Base-by-base conservation (phyloP, 345 rosid species). In the Rhizophora apiculata region DNA sequence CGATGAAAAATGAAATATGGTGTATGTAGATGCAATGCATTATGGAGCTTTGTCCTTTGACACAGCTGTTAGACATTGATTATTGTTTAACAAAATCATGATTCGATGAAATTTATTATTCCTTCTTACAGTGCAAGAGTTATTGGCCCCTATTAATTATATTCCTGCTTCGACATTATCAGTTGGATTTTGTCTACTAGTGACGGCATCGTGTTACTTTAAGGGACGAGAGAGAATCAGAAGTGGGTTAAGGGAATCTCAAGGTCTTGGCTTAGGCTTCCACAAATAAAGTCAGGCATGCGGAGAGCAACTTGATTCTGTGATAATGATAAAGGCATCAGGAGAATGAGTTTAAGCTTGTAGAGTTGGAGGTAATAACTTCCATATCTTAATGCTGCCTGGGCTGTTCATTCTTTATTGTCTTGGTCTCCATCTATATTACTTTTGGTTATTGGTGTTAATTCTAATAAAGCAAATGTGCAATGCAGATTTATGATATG, bases 341-440 rank as follows among this genome's bases (percentile, higher is more conserved):
- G 54, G 68, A 19, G 55, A 53, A 54, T 32, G 29, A 34, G 43
- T 36, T 60, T 34, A 53, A n/a, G 57, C n/a, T 65, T 34, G 26
- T 52, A 6, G 26, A 8, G 72, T 37, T 54, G 58, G 62, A 37
- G 48, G 56, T 65, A 67, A 62, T 53, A 46, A 39, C 16, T 52
- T 60, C 63, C 61, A 31, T 51, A 54, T 49, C 60, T 46, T 51
- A 34, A 56, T 16, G 7, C 29, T 32, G 32, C 61, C n/a, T 27
- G 11, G 32, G 53, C 34, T 32, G 13, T 30, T 8, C 0, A 29
- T 37, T 58, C 15, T 46, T 48, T 6, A 37, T 27, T 7, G 16
- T 54, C 36, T 48, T 20, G 19, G 2, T 26, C 27, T 46, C 54
- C 30, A 13, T 43, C 18, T 13, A 43, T 43, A 13, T 43, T 43